These are phyloP conservation scores for Solanum hybrid DNA, from an alignment of 305 asterid genomes.

Conservation along the genomic window DNA sequence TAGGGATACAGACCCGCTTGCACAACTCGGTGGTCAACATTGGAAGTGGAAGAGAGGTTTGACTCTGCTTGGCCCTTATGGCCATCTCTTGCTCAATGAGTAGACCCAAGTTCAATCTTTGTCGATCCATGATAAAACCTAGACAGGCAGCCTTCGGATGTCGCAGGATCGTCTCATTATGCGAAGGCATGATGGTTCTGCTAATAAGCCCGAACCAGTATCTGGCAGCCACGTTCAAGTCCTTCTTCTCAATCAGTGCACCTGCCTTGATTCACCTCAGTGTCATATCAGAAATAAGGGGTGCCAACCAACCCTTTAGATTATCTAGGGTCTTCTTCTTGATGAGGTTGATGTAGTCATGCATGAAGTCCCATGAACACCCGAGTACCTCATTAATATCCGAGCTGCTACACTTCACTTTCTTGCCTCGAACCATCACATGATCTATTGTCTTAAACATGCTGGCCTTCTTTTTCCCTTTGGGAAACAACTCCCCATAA, in stretches of 20 bases:
- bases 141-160: background rate
- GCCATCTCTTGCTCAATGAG: no score
- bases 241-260: background rate
- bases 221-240: background rate
- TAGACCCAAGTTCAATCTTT: background rate
- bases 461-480: background rate
- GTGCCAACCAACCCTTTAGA: background rate
- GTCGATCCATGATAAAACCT: background rate
- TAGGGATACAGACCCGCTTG: background rate
- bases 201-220: background rate
- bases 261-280: background rate
- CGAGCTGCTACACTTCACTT: background rate
- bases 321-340: background rate
- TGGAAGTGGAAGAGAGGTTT: background rate
- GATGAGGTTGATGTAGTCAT: background rate
- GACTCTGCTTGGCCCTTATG: background rate
- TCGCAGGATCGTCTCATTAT: background rate
- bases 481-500: background rate
- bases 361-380: background rate
- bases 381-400: background rate
- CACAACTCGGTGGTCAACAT: background rate
- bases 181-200: background rate
- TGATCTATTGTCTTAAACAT: background rate
- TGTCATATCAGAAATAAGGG: background rate
- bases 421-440: background rate